Base-by-base conservation (phyloP, 2,329 filamentous ascomycete genomes). In the Tolypocladium tropicale region DNA sequence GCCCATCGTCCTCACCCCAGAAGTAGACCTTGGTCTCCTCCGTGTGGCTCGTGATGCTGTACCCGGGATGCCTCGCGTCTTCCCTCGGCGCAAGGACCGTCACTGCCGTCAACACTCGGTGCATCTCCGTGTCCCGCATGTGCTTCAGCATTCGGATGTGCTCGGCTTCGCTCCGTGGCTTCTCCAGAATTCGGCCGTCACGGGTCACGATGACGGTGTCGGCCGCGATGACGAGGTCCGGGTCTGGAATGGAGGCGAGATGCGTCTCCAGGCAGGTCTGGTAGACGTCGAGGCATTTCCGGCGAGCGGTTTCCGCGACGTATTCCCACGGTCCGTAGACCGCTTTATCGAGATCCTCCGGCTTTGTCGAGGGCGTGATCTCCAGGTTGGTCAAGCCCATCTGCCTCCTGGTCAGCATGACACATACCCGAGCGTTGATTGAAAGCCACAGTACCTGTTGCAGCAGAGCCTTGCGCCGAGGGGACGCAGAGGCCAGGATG, bases 21-120 rank as follows among this genome's bases (percentile, higher is more conserved):
- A 99, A 99, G 67, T 81, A 83, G n/a, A 99, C 94, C 59, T 79
- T 82, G 49, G 93, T 97, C 78, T 96, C 92, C 75, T 97, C 93
- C 6, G 94, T 89, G 65, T 88, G 82, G 48, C 82, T 85, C 65
- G 89, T 85, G 53, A 95, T 76, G 59, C 84, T 84, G 74, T 99
- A 99, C 0, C 94, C 94, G 0, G 94, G 94, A 67, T 90, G 84
- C 55, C 83, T 76, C 0, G 90, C 87, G 67, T 90, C 92, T 55
- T 86, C 86, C 58, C 93, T 74, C 25, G 94, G 94, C 54, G 87
- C 84, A 69, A 99, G 83, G n/a, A 84, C 85, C 57, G 85, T 89
- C 1, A 99, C 84, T 0, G 89, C 87, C 1, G 94, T 97, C 68
- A 90, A 86, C 16, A 96, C 91, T 63, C 86, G 87, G 75, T 97